Evolutionary conservation across 177 flowering plant species (phyloP).

Genomic region (Vitis hybrid): DNA sequence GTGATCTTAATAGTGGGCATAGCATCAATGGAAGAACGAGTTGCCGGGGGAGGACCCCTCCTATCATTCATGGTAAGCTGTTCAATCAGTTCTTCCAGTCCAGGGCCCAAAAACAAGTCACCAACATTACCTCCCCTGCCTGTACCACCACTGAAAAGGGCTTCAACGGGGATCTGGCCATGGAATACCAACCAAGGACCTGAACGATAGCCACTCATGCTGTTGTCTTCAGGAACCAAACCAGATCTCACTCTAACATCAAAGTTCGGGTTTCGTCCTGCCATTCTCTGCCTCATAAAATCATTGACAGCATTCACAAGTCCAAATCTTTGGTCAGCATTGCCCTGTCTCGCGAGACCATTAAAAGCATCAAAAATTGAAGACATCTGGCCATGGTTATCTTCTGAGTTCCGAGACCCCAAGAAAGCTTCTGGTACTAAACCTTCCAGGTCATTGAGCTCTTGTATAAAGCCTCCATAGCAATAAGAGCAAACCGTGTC

Average conservation of each 20-base stretch:
- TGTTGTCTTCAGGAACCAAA: conserved; percentile 28
- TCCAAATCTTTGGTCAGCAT: conserved; percentile 42
- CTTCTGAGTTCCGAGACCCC: conserved; percentile 27
- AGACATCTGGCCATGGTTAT: conserved; percentile 28
- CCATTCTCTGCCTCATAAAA: conserved; percentile 48
- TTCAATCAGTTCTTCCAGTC: conserved; percentile 64
- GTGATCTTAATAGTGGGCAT: conserved; percentile 73
- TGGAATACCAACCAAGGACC: conserved; percentile 48
- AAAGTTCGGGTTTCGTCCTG: conserved; percentile 42
- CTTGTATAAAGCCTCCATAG: conserved; percentile 67
- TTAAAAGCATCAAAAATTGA: neutral
- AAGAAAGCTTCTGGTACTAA: conserved; percentile 26
- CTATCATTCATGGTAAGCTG: conserved; percentile 56
- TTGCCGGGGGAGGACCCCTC: conserved; percentile 77
- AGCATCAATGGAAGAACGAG: conserved; percentile 67
- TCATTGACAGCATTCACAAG: conserved; percentile 53
- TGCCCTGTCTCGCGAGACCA: conserved; percentile 7
- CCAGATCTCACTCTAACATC: conserved; percentile 44
- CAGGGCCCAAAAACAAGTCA: conserved; percentile 53
- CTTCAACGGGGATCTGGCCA: conserved; percentile 43
- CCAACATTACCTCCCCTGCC: conserved; percentile 40
- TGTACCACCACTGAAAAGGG: conserved; percentile 40
- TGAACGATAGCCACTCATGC: conserved; percentile 20
- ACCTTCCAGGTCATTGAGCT: conserved; percentile 44
- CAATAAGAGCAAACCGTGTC: conserved; percentile 54